These are phyloP conservation scores for Nissolia schottii DNA, from an alignment of 306 rosid genomes.

Conservation along the genomic window DNA sequence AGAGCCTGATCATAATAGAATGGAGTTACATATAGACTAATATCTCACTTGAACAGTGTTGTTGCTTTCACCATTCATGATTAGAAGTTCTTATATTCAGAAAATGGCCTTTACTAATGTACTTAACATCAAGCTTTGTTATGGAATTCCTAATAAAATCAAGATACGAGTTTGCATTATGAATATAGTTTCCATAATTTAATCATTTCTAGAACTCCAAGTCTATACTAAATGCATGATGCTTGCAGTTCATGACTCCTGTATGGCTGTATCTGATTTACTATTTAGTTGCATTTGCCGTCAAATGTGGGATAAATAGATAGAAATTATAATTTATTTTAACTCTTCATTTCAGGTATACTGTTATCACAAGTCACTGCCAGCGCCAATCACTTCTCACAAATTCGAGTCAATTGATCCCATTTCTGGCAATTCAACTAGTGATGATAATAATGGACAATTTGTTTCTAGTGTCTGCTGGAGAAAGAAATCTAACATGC, in stretches of 20 bases:
- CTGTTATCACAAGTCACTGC: slow-evolving; percentile 58
- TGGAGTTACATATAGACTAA: background rate
- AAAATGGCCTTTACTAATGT: background rate
- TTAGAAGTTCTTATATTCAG: background rate
- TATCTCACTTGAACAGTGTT: background rate
- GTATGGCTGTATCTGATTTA: background rate
- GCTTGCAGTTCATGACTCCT: slow-evolving; percentile 10
- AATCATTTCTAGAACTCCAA: background rate
- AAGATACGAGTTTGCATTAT: background rate
- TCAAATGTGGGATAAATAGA: background rate
- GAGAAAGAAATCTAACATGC: slow-evolving; percentile 56
- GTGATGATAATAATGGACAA: slow-evolving; percentile 40
- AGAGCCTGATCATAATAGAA: background rate
- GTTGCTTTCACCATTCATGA: background rate
- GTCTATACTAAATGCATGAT: background rate
- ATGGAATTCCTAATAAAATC: too few relatives aligned
- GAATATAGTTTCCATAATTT: background rate
- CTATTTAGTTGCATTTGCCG: background rate
- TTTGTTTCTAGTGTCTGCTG: slow-evolving; percentile 76
- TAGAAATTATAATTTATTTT: slow-evolving; percentile 14
- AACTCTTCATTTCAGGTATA: slow-evolving; percentile 49
- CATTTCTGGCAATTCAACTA: slow-evolving; percentile 40
- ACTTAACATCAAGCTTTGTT: background rate
- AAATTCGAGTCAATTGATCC: slow-evolving; percentile 51
- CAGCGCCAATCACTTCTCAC: slow-evolving; percentile 55